These are phyloP conservation scores for Coemansia sp. DNA, from an alignment of 192 early-diverging fungal genomes.

Conservation along the genomic window DNA sequence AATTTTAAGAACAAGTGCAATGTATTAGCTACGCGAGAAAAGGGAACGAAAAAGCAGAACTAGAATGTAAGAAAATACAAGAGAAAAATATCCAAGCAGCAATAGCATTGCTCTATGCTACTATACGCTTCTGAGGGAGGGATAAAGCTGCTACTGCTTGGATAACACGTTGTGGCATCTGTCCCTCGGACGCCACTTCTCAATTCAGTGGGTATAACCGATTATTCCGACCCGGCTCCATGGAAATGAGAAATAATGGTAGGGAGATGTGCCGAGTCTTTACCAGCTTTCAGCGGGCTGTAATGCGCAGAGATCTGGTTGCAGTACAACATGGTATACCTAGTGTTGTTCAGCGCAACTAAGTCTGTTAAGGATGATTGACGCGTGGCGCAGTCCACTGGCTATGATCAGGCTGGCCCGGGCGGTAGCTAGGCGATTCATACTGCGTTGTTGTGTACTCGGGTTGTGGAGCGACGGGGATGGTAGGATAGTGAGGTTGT, in stretches of 20 bases:
- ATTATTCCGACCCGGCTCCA: not conserved
- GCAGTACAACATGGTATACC: not conserved
- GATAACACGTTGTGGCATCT: not conserved
- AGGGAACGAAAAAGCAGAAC: not conserved
- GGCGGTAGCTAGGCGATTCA: not conserved
- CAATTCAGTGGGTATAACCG: not conserved
- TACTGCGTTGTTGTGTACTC: constrained; percentile 18
- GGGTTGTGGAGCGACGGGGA: not conserved
- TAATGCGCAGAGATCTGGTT: not conserved
- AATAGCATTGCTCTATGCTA: not conserved
- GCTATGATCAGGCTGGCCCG: not conserved
- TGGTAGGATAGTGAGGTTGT: constrained; percentile 11
- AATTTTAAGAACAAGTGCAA: constrained; percentile 12
- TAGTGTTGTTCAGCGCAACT: not conserved
- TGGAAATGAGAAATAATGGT: too few species aligned
- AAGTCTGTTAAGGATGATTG: constrained; percentile 30
- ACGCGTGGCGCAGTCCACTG: constrained; percentile 18
- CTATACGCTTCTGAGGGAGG: not conserved
- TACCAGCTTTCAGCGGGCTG: too few species aligned
- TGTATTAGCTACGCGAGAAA: not conserved
- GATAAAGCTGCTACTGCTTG: not conserved
- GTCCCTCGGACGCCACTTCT: not conserved
- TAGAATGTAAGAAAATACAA: not conserved
- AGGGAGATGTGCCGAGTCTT: too few species aligned
- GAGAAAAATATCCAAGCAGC: not conserved